Evolutionary conservation across 768 basidiomycete genomes (phyloP).

Genomic region (Rhodotorula toruloides): DNA sequence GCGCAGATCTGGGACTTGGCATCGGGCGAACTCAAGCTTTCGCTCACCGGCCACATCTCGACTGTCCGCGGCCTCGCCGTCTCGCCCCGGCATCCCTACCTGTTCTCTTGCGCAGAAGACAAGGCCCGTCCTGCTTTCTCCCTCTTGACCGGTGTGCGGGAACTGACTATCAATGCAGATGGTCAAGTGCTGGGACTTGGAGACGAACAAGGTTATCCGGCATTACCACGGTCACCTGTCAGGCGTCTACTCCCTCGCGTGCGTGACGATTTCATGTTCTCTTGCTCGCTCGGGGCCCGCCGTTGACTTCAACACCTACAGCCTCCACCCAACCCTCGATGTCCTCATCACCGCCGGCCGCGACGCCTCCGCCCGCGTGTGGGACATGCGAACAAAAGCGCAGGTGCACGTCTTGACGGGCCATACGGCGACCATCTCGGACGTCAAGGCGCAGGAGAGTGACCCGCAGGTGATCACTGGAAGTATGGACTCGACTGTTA

Average conservation of each 20-base stretch:
- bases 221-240: conserved; percentile 98
- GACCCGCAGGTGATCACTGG: conserved; percentile 98
- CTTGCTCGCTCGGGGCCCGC: too few relatives aligned
- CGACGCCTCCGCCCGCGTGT: conserved; percentile 93
- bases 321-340: conserved; percentile 91
- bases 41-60: conserved; percentile 92
- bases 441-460: conserved; percentile 91
- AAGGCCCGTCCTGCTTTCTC: conserved; percentile 58
- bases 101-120: conserved; percentile 96
- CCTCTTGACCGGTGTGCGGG: neutral
- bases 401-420: conserved; percentile 89
- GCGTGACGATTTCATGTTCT: conserved; percentile 26
- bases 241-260: conserved; percentile 83
- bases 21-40: conserved; percentile 92
- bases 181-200: conserved; percentile 99
- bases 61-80: conserved; percentile 93
- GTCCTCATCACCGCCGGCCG: conserved; percentile 90
- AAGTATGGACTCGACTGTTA: conserved; percentile 94
- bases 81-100: conserved; percentile 85
- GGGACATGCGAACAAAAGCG: conserved; percentile 99
- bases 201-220: conserved; percentile 96
- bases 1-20: conserved; percentile 86
- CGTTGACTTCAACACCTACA: too few relatives aligned
- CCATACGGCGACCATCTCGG: conserved; percentile 90
- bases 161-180: conserved; percentile 57